Conservation (phyloP, 257 asterid species). For the Solanum dulcamara region DNA sequence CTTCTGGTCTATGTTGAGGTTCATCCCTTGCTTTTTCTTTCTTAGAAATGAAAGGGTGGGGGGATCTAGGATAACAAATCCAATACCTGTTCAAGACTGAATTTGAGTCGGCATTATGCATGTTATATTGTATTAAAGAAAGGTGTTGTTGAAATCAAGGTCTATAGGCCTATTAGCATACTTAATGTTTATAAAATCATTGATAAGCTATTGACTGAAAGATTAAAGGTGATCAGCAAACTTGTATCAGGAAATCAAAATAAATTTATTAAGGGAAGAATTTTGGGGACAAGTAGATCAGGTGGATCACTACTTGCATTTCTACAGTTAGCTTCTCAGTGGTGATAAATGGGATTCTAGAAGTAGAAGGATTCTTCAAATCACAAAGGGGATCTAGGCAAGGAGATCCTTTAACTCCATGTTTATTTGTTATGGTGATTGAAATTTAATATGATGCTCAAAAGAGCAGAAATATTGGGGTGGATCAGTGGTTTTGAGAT, state of each 20-base stretch:
- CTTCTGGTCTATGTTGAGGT: background rate
- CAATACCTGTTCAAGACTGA: background rate
- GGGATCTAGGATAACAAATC: background rate
- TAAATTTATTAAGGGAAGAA: background rate
- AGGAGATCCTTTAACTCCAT: background rate
- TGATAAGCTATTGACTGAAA: background rate
- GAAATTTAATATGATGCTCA: background rate
- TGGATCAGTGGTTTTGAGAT: background rate
- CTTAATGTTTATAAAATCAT: background rate
- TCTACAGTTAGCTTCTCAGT: background rate
- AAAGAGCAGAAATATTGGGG: background rate
- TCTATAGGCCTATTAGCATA: background rate
- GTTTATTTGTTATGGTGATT: background rate
- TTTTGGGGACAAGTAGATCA: background rate
- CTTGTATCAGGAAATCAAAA: background rate
- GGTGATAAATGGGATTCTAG: background rate
- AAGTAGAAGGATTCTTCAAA: background rate
- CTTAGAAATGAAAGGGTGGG: background rate
- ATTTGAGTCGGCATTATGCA: background rate
- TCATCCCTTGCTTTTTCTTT: background rate
- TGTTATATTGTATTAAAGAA: background rate
- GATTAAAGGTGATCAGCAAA: background rate
- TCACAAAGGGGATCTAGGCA: background rate
- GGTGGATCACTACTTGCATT: background rate
- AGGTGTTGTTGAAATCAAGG: background rate